phyloP scores from a whole-genome alignment of 148 eudicot species.

The Cornus suecica region DNA sequence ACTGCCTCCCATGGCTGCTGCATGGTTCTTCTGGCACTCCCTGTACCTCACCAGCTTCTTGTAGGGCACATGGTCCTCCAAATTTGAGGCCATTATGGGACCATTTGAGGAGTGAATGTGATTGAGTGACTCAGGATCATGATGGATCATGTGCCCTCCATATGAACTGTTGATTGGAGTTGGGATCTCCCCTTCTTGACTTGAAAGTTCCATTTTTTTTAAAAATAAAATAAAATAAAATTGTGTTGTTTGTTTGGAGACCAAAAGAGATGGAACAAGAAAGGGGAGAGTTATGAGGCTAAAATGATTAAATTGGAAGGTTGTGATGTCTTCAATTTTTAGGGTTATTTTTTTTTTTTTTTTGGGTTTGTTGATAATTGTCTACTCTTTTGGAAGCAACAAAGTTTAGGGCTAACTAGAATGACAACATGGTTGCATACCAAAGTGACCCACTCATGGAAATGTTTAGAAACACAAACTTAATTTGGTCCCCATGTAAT shows the following conservation, averaged over 20 bases:
- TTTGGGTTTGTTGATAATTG: conserved; percentile 17
- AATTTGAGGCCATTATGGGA: conserved; percentile 15
- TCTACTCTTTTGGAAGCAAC: conserved; percentile 30
- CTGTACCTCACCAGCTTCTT: conserved; percentile 36
- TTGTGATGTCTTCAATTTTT: conserved; percentile 19
- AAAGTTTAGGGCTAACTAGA: conserved; percentile 17
- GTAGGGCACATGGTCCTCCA: conserved; percentile 28
- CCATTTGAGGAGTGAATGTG: conserved; percentile 37
- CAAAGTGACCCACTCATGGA: neutral
- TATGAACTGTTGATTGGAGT: conserved; percentile 49
- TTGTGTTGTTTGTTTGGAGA: conserved; percentile 40
- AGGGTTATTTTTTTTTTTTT: too few relatives aligned
- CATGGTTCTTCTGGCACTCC: conserved; percentile 68
- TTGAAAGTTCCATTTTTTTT: conserved; percentile 41
- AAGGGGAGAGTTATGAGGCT: conserved; percentile 5
- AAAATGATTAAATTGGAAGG: conserved; percentile 17
- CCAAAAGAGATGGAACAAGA: conserved; percentile 25
- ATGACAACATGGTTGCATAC: neutral
- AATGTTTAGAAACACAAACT: neutral
- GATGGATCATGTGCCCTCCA: conserved; percentile 44
- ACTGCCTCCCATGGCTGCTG: conserved; percentile 63
- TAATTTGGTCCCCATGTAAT: conserved; percentile 1
- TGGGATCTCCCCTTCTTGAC: conserved; percentile 55
- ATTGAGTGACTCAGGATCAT: conserved; percentile 31
- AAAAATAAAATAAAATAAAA: too few relatives aligned